Evolutionary conservation across 495 filamentous ascomycete species (phyloP).

Genomic region (Aspergillus sclerotiicarbonarius): DNA sequence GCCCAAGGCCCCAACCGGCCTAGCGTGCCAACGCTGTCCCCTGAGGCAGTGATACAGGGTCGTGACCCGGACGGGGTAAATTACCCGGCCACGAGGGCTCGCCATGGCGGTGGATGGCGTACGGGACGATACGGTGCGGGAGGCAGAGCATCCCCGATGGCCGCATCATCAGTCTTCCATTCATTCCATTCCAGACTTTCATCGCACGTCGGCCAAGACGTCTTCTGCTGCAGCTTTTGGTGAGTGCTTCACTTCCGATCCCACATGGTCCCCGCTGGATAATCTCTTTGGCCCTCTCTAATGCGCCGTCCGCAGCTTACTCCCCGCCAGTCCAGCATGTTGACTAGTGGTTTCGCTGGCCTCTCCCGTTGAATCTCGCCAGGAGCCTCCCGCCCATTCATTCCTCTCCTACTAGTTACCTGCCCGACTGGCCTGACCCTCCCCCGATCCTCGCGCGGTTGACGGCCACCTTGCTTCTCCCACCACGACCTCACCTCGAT

Average conservation of each 20-base stretch:
- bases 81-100: background rate
- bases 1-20: background rate
- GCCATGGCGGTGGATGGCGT: background rate
- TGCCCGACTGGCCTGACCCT: slow-evolving; percentile 5
- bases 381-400: slow-evolving; percentile 12
- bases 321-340: slow-evolving; percentile 12
- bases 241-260: background rate
- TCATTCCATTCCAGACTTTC: background rate
- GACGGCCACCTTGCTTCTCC: slow-evolving; percentile 9
- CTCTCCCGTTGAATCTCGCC: slow-evolving; percentile 14
- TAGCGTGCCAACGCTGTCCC: background rate
- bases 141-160: background rate
- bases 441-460: slow-evolving; percentile 19
- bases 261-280: background rate
- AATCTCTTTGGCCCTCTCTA: background rate
- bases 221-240: background rate
- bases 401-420: background rate
- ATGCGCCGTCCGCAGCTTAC: background rate
- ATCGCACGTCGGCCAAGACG: background rate
- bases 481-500: slow-evolving; percentile 20
- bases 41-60: background rate
- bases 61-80: background rate
- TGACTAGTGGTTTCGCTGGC: slow-evolving; percentile 25
- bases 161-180: slow-evolving; percentile 1
- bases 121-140: background rate